Base-by-base conservation (phyloP, 2,329 filamentous ascomycete genomes). In the Fusarium sp. region DNA sequence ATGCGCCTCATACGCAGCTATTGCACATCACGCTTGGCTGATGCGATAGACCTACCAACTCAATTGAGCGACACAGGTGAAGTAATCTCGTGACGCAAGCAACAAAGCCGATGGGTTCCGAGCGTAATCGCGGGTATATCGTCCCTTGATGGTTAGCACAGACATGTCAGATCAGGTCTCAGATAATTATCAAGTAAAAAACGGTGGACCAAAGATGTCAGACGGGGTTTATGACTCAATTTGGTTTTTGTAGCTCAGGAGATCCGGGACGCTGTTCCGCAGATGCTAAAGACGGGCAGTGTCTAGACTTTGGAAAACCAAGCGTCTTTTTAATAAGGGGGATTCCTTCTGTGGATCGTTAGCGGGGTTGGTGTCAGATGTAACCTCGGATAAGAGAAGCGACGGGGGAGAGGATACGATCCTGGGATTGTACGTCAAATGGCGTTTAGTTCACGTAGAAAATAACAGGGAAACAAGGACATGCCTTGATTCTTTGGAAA, bases 161-260 rank as follows among this genome's bases (percentile, higher is more conserved):
- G 13, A 32, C 11, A 49, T 48, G 21, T 41, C 48, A 50, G 23
- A 49, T 49, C 54, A 66, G 18, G 30, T 14, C 25, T 59, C 45
- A 27, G 25, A 51, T 27, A 41, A 45, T 25, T 25, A 14, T 20
- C 5, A 20, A 55, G 7, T 32, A 20, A 49, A 53, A 55, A 66
- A 14, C 42, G 37, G 32, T 41, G 32, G 61, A 37, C 3, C 23
- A 16, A 23, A 23, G 18, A 18, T 45, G 13, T 16, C 18, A 41
- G 21, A 16, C 63, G 37, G 41, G 48, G 37, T 14, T n/a, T 16
- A 65, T 66, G 45, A 55, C 61, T 66, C 48, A n/a, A 66, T 61
- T 41, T 25, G 16, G 48, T 13, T 32, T 32, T 27, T 12, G 20
- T 27, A 16, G 25, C 8, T 47, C 57, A 59, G 45, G 25, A 59